A percentile compares a stretch with the other conserved stretches of the same genome.
Conservation (phyloP, 352 stramenopile genomes). For the Phytophthora citricola region DNA sequence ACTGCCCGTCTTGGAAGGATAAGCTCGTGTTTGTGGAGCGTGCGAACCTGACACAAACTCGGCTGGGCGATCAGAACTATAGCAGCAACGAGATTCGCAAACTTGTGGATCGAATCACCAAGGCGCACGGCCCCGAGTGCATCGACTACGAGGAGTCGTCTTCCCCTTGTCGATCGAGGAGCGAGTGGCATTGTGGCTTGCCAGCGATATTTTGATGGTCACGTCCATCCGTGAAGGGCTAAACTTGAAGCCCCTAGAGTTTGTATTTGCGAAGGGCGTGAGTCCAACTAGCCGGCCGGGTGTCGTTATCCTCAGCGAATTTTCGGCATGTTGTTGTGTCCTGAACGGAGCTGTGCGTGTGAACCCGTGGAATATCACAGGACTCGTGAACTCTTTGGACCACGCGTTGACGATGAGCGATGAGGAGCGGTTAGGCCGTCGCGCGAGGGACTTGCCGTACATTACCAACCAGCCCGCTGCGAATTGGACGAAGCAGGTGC, state of each 20-base stretch:
- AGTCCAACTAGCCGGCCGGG: constrained; percentile 74
- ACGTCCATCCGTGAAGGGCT: constrained; percentile 97
- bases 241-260: constrained; percentile 97
- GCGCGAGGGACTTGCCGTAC: constrained; percentile 96
- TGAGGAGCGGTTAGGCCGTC: constrained; percentile 89
- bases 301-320: constrained; percentile 97
- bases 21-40: constrained; percentile 97
- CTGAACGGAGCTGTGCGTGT: constrained; percentile 96
- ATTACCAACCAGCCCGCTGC: constrained; percentile 93
- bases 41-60: constrained; percentile 86
- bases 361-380: constrained; percentile 97
- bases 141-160: constrained; percentile 92
- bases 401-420: constrained; percentile 94
- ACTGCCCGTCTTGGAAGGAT: constrained; percentile 94
- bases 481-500: constrained; percentile 97
- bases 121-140: constrained; percentile 67
- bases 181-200: constrained; percentile 93
- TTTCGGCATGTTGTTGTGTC: constrained; percentile 96
- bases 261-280: constrained; percentile 88
- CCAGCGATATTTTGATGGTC: constrained; percentile 96
- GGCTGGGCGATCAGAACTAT: constrained; percentile 92
- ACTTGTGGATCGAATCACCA: constrained; percentile 83
- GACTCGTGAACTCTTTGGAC: constrained; percentile 91
- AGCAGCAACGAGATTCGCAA: constrained; percentile 86
- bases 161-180: constrained; percentile 88